phyloP scores from a whole-genome alignment of 192 early-diverging fungal species.

The Irineochytrium annulatum region DNA sequence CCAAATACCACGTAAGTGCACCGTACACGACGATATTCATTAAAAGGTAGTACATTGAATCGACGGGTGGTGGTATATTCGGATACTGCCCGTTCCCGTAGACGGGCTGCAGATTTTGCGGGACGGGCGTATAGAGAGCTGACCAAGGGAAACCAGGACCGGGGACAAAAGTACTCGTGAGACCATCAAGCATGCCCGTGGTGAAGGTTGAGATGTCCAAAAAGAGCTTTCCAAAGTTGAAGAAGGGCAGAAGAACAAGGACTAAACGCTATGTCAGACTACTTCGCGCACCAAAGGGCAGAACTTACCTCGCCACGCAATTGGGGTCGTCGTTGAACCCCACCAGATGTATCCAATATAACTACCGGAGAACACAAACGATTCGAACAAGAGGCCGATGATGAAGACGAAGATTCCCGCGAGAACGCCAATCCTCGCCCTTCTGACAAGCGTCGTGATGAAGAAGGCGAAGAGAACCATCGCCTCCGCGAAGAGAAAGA shows the following conservation, averaged over 20 bases:
- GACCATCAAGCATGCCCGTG: constrained; percentile 26
- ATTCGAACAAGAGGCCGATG: constrained; percentile 58
- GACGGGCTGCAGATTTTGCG: constrained; percentile 37
- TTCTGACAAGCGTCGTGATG: constrained; percentile 53
- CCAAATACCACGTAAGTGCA: constrained; percentile 60
- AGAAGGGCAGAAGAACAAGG: constrained; percentile 40
- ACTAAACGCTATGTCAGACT: constrained; percentile 15
- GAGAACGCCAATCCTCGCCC: constrained; percentile 46
- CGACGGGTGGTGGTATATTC: constrained; percentile 50
- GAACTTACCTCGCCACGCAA: constrained; percentile 39
- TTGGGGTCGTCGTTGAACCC: constrained; percentile 24
- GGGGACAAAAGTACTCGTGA: constrained; percentile 46
- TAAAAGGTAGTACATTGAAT: constrained; percentile 49
- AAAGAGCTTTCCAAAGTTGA: constrained; percentile 55
- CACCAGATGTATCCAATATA: constrained; percentile 35
- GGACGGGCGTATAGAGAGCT: constrained; percentile 43
- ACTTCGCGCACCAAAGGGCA: too few relatives aligned
- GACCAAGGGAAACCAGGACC: constrained; percentile 57
- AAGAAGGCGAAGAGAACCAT: constrained; percentile 59
- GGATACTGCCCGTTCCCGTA: constrained; percentile 41
- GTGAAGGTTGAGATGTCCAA: constrained; percentile 56
- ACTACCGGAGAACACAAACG: constrained; percentile 30
- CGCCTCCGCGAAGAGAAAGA: constrained; percentile 57
- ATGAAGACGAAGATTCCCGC: constrained; percentile 68
- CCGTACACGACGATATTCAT: constrained; percentile 49